Base-by-base conservation (phyloP, 2,329 filamentous ascomycete genomes). In the Trichophaea hybrida region DNA sequence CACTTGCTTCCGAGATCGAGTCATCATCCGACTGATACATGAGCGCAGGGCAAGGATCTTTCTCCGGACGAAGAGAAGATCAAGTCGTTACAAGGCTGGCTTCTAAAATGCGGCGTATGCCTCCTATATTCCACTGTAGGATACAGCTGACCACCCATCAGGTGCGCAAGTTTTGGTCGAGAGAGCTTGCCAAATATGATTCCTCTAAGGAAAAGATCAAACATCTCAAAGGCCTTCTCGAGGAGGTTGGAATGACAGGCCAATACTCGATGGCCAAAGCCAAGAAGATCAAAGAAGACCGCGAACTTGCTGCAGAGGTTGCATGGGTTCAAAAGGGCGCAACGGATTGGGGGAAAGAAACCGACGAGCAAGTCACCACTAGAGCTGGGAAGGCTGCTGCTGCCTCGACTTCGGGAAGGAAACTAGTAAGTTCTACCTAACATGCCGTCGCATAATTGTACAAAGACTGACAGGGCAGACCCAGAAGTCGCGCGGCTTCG, bases 91-190 rank as follows among this genome's bases (percentile, higher is more conserved):
- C 91, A 97, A 73, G 80, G 82, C 6, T 88, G 91, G 72, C 79
- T 98, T 5, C 74, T 84, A 50, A 95, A 96, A 72, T 98, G 91
- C 69, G 91, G 91, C 34, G 64, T 65, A 62, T 15, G 58, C 35
- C 13, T n/a, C n/a, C 10, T 4, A 24, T 35, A 15, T 31, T 7
- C 37, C 35, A 12, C 48, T 2, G 12, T 34, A 15, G 7, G 48
- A 4, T 34, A 12, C 52, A 10, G 57, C 44, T 56, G 43, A 15
- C 55, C 12, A 10, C 46, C 32, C 12, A 7, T 24, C 17, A 65
- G 63, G 81, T 96, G 58, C 85, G 88, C 57, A 97, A 96, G 71
- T 80, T 96, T 62, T 98, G 93, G 91, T 80, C 80, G 54, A 82
- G 85, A 64, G 88, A 96, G 72, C 78, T 98, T 33, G 87, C 87